phyloP scores from a whole-genome alignment of 306 rosid species.

The Vicia faba region DNA sequence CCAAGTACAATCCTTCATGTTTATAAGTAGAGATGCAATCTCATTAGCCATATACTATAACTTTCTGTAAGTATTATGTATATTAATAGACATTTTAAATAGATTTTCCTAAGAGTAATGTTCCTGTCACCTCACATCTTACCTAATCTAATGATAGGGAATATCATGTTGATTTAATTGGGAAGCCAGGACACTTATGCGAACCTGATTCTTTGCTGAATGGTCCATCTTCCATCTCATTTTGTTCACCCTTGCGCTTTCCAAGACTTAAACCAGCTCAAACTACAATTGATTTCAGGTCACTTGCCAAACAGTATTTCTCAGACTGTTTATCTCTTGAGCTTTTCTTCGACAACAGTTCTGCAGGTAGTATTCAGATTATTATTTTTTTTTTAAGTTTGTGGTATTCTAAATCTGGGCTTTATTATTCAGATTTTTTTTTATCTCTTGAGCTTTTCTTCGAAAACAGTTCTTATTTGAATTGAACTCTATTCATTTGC shows the following conservation, averaged over 20 bases:
- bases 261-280: conserved; percentile 81
- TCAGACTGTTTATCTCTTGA: conserved; percentile 75
- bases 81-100: conserved; percentile 20
- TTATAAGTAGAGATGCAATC: conserved; percentile 31
- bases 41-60: conserved; percentile 20
- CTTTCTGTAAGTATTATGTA: conserved; percentile 20
- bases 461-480: conserved; percentile 8
- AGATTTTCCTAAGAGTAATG: conserved; percentile 21
- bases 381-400: conserved; percentile 27
- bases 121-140: conserved; percentile 39
- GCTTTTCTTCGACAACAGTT: conserved; percentile 77
- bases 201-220: conserved; percentile 96
- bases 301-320: conserved; percentile 93
- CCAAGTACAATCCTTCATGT: conserved; percentile 20
- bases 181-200: conserved; percentile 79
- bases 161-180: conserved; percentile 85
- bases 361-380: conserved; percentile 72
- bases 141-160: conserved; percentile 63
- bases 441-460: not conserved
- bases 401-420: conserved; percentile 35
- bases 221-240: conserved; percentile 96
- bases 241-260: conserved; percentile 96
- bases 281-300: conserved; percentile 77
- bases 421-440: not conserved
- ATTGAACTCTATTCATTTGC: conserved; percentile 15